Conservation (phyloP, 2,329 filamentous ascomycete species). For the Myrmaecium sp. region DNA sequence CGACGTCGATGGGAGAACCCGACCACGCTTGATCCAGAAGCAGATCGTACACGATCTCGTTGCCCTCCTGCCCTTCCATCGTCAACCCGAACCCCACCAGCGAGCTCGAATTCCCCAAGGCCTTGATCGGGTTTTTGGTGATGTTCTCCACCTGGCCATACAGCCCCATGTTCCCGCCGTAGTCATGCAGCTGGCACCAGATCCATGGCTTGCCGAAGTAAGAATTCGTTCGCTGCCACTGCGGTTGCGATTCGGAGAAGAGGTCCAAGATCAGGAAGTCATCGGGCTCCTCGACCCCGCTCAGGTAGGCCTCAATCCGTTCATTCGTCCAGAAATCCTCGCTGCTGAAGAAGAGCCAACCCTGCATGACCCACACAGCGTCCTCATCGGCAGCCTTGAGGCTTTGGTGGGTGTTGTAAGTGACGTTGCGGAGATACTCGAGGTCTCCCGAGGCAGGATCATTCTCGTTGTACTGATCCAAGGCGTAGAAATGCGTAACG, state of each 20-base stretch:
- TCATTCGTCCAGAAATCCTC: slow-evolving; percentile 27
- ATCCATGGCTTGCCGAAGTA: slow-evolving; percentile 38
- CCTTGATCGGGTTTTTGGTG: slow-evolving; percentile 29
- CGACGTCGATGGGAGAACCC: slow-evolving; percentile 24
- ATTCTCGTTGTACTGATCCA: slow-evolving; percentile 39
- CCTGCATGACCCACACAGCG: slow-evolving; percentile 36
- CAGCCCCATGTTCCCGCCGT: slow-evolving; percentile 32
- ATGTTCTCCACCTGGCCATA: slow-evolving; percentile 35
- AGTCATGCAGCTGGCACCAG: slow-evolving; percentile 36
- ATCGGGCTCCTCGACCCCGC: slow-evolving; percentile 23
- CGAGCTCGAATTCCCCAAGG: slow-evolving; percentile 23
- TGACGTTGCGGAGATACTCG: slow-evolving; percentile 27
- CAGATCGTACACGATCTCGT: slow-evolving; percentile 35
- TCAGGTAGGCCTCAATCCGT: slow-evolving; percentile 32
- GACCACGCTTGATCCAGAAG: slow-evolving; percentile 36
- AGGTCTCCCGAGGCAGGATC: slow-evolving; percentile 28
- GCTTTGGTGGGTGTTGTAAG: slow-evolving; percentile 27
- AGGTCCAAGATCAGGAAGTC: slow-evolving; percentile 37
- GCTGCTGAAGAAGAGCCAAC: slow-evolving; percentile 32
- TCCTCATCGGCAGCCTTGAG: slow-evolving; percentile 31
- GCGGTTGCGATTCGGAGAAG: slow-evolving; percentile 31
- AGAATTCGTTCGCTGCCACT: slow-evolving; percentile 33
- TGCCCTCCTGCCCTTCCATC: slow-evolving; percentile 35
- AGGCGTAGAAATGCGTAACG: slow-evolving; percentile 31
- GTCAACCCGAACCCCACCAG: slow-evolving; percentile 33